Evolutionary conservation across 2,329 filamentous ascomycete species (phyloP).

Genomic region (Claviceps pusilla): DNA sequence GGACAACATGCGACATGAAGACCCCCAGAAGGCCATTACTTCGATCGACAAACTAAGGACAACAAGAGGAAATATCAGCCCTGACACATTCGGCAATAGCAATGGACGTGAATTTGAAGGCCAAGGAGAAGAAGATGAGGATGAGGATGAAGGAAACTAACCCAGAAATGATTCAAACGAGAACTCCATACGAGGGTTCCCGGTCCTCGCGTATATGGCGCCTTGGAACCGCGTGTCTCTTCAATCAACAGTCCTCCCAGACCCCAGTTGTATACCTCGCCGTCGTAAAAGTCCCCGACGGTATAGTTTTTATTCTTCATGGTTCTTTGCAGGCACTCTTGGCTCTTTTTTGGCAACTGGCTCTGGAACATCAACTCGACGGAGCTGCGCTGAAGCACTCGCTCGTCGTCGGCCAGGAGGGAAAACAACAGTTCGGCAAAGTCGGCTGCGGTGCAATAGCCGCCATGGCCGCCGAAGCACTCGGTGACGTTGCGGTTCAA

Average conservation of each 20-base stretch:
- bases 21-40: not conserved
- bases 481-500: not conserved
- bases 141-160: not conserved
- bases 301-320: not conserved
- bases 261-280: not conserved
- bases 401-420: slow-evolving; percentile 28
- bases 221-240: not conserved
- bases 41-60: not conserved
- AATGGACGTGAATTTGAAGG: no score
- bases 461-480: not conserved
- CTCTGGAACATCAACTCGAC: slow-evolving; percentile 31
- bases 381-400: slow-evolving; percentile 26
- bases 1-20: not conserved
- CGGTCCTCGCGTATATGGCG: not conserved
- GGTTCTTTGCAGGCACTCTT: not conserved
- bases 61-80: not conserved
- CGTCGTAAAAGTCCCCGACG: not conserved
- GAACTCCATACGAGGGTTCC: not conserved
- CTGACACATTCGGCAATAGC: no score
- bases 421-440: not conserved
- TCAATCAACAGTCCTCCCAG: not conserved
- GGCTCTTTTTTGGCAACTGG: slow-evolving; percentile 20
- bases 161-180: not conserved
- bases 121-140: not conserved
- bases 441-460: not conserved